Evolutionary conservation across 2,329 filamentous ascomycete species (phyloP), one percentile per base, ranked within the genome.

Genomic region (Penicillium vulpinum): DNA sequence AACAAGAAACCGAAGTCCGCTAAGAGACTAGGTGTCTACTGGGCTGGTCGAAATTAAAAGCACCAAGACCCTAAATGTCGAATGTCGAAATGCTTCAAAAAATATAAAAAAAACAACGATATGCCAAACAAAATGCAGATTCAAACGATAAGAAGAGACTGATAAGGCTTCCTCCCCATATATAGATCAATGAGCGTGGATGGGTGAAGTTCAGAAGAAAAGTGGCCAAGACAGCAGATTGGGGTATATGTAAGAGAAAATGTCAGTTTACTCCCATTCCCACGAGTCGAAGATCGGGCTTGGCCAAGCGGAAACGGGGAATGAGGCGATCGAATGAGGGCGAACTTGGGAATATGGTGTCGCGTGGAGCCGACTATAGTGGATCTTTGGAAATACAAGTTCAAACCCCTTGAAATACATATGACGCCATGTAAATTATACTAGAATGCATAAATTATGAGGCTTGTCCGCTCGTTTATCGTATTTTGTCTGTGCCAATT

Each of bases 171-270:
- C 51, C 50, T 35, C 44, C 44, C n/a, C n/a, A n/a, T n/a, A n/a
- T n/a, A 49, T 43, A 43, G 45, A 53, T 46, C 24, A 45, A 51
- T 24, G 39, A 54, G 16, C 31, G 36, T 16, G 10, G 36, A 48
- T 1, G 21, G 21, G 21, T 29, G 16, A 43, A 40, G 16, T 48
- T 33, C 21, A 28, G 3, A 31, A 28, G 9, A 4, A 22, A 35
- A 40, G 13, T 7, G 40, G 16, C 16, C 11, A 54, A 35, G 36
- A 41, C 7, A 28, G 38, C 38, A 51, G 52, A 44, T 35, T 28
- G 46, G 52, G 38, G 18, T 51, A 55, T 55, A 48, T 48, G 51
- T 55, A 55, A 50, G 52, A 49, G 48, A 50, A 54, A 43, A n/a
- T n/a, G n/a, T 29, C 16, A 45, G 18, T 38, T 18, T 13, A 29